Evolutionary conservation across 768 basidiomycete species (phyloP), one percentile per base, ranked within the genome.

Genomic region (Kondoa malvinella): DNA sequence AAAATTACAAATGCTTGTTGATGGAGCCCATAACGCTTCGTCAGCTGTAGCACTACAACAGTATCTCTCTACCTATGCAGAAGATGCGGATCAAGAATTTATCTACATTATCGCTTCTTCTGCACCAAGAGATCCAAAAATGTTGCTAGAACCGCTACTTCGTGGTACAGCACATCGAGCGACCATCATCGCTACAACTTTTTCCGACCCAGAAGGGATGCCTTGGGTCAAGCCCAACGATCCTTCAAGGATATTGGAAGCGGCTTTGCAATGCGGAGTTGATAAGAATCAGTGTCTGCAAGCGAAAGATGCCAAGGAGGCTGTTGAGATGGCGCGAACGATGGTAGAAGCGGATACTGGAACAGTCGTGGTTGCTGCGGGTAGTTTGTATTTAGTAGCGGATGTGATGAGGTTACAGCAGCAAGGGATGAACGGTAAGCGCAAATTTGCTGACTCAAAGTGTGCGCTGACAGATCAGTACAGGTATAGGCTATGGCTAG

Each of bases 1-100:
- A 29, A 50, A 50, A 50, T n/a, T 27, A 56, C 57, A 67, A 71
- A 72, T 92, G 15, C 81, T 97, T 14, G 87, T 86, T 2, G 95
- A 99, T 74, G 95, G 95, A 1, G 94, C 95, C 0, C 95, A 97
- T 76, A 99, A 97, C 75, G 78, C 85, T 4, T 85, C 88, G 3
- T 90, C 90, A 0, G 82, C 90, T 0, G 71, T 76, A 31, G 82
- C 83, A 0, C 82, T 96, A 14, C 81, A 84, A 4, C 75, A 79
- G 1, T 96, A 89, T 75, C 78, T 92, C 67, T 71, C 79, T 31
- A 74, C 75, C 66, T 77, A 78, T 59, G 80, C 78, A 70, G 77
- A 73, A 58, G 77, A 67, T 50, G 12, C 40, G 21, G 21, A 8
- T 50, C 40, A 50, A 65, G 71, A 72, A 0, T 69, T 87, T 34